A percentile compares a stretch with the other conserved stretches of the same genome.
Evolutionary conservation across 768 basidiomycete species (phyloP).

Genomic region (Clathrus columnatus): DNA sequence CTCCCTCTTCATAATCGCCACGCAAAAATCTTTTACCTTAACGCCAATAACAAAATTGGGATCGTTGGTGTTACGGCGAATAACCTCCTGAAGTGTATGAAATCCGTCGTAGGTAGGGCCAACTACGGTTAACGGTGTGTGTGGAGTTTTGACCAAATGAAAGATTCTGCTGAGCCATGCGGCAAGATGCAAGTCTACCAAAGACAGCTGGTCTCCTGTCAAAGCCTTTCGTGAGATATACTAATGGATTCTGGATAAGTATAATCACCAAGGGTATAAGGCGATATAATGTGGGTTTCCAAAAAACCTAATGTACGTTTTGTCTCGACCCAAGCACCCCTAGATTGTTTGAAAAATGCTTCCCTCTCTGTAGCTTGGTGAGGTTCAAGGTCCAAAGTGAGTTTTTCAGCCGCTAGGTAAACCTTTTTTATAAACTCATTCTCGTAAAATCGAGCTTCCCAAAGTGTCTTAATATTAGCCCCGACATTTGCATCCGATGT

Average conservation of each 20-base stretch:
- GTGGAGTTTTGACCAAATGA: slow-evolving; percentile 44
- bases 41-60: slow-evolving; percentile 27
- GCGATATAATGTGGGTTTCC: slow-evolving; percentile 52
- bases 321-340: slow-evolving; percentile 43
- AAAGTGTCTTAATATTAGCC: slow-evolving; percentile 55
- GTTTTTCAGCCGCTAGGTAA: slow-evolving; percentile 35
- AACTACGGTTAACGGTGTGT: slow-evolving; percentile 10
- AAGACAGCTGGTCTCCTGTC: slow-evolving; percentile 71
- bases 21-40: slow-evolving; percentile 69
- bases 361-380: slow-evolving; percentile 32
- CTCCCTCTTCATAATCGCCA: slow-evolving; percentile 47
- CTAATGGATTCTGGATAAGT: neutral
- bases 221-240: neutral
- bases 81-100: slow-evolving; percentile 41
- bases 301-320: slow-evolving; percentile 38
- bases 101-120: slow-evolving; percentile 40
- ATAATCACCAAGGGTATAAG: slow-evolving; percentile 52
- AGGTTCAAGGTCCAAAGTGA: slow-evolving; percentile 29
- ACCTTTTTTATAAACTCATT: slow-evolving; percentile 38
- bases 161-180: slow-evolving; percentile 65
- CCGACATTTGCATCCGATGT: slow-evolving; percentile 40
- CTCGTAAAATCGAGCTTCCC: slow-evolving; percentile 45
- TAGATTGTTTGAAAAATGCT: slow-evolving; percentile 43
- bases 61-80: slow-evolving; percentile 20
- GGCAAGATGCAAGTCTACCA: slow-evolving; percentile 74